Evolutionary conservation across 148 eudicot genomes (phyloP), one percentile per base, ranked within the genome.

Genomic region (Camellia sinensis): DNA sequence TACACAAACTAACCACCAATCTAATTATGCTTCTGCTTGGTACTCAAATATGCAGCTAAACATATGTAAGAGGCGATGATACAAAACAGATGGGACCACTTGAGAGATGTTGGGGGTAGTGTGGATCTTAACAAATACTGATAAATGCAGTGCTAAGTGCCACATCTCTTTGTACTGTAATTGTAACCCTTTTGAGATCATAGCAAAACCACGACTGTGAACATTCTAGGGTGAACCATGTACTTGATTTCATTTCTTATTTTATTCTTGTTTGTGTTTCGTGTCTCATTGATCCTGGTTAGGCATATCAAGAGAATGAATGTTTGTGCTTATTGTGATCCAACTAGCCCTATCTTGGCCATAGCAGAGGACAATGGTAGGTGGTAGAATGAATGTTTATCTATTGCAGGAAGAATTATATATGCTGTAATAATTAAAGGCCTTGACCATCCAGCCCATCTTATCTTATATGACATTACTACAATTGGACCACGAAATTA

Each of bases 401-500:
- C 14, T 11, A 73, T 43, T 29, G 22, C 68, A 59, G 14, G 67
- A 37, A 41, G 18, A 59, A 29, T 65, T 65, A 21, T 29, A 19
- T 44, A 9, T 7, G 3, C 52, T 69, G 5, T 69, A 22, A 44
- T 68, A 14, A 68, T 70, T 29, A 66, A 40, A 65, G 40, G 53
- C 10, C 54, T 52, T 48, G 72, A 10, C 15, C 37, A 67, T 50
- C 6, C 45, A 61, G 71, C 79, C 79, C 53, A 64, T 65, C 45
- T 40, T 41, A 64, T 65, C 45, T 40, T 41, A 83, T 62, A 76
- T 64, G 81, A 86, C n/a, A 79, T 77, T 43, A 46, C 78, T 60
- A 65, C 59, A 78, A 67, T 67, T 60, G 83, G 90, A 87, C 87
- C 84, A 85, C 83, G 66, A 57, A 71, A 40, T 60, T 4, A 82